A percentile compares a stretch with the other conserved stretches of the same genome.
phyloP scores from a whole-genome alignment of 2,329 filamentous ascomycete species.

The Thermothelomyces thermophilus region DNA sequence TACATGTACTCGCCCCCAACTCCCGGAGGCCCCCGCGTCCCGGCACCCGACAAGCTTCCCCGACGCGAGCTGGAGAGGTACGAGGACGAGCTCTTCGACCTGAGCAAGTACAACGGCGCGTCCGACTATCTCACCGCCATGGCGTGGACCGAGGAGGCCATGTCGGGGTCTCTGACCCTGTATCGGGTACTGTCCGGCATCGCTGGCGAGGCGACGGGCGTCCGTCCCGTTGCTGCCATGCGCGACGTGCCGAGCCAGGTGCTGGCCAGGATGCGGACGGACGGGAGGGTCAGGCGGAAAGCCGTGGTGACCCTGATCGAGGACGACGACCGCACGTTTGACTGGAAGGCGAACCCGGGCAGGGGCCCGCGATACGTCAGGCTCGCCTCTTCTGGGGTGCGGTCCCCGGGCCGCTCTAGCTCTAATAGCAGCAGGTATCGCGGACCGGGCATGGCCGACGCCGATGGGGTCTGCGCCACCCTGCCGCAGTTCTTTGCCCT shows the following conservation, averaged over 20 bases:
- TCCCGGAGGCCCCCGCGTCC: neutral
- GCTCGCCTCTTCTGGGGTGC: neutral
- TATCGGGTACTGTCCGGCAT: conserved; percentile 14
- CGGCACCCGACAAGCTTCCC: neutral
- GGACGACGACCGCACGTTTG: conserved; percentile 13
- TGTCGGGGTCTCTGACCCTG: conserved; percentile 16
- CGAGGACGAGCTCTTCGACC: conserved; percentile 23
- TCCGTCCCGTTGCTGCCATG: conserved; percentile 21
- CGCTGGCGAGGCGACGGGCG: conserved; percentile 6
- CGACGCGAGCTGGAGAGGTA: conserved; percentile 18
- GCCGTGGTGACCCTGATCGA: conserved; percentile 16
- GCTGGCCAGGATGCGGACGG: conserved; percentile 17
- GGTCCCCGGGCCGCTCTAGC: neutral
- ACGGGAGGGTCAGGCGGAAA: conserved; percentile 18
- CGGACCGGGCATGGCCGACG: conserved; percentile 8
- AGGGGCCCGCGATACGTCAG: conserved; percentile 15
- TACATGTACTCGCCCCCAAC: conserved; percentile 2
- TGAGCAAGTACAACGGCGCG: conserved; percentile 18
- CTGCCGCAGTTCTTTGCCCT: conserved; percentile 22
- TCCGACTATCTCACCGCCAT: conserved; percentile 20
- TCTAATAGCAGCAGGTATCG: neutral
- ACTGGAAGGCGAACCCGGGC: conserved; percentile 20
- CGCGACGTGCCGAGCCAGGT: conserved; percentile 20
- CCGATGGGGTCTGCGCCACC: conserved; percentile 18
- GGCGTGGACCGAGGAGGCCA: conserved; percentile 19